Evolutionary conservation across 352 stramenopile species (phyloP), one percentile per base, ranked within the genome.

Genomic region (Phytophthora constricta): DNA sequence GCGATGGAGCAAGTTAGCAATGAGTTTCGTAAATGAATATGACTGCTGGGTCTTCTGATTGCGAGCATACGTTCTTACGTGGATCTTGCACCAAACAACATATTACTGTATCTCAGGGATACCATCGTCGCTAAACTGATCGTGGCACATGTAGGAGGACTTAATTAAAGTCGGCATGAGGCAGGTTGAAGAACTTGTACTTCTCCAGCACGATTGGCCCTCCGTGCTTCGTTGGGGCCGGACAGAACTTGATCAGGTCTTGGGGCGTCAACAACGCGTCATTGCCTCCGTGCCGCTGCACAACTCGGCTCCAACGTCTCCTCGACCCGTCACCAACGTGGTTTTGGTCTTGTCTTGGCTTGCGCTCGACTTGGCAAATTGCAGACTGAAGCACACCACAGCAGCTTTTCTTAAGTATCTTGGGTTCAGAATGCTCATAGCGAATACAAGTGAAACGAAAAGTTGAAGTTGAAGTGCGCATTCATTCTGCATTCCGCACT

Each of bases 381-480:
- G 41, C 4, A 5, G 34, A 42, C 14, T 42, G 34, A 42, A n/a
- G n/a, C n/a, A n/a, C n/a, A n/a, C n/a, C n/a, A n/a, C n/a, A 23
- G 41, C 4, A 7, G 22, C 9, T 47, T 23, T 11, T 13, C 13
- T 37, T 11, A 37, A 13, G 31, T 37, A 37, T 37, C 31, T 3
- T 47, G 41, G 10, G 13, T 47, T 47, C 41, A 47, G 19, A 47
- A 47, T 37, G n/a, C n/a, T 42, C 34, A 42, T 39, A 39, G 31
- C 13, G 31, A 39, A 39, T 13, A 13, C 31, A 20, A 45, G 16
- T 19, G 16, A 45, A 45, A 45, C 17, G 16, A 45, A 22, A 42
- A 48, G 45, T 56, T 49, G 56, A 63, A 55, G 56, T 63, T 70
- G 56, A 73, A 73, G 65, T 73, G 65, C 58, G 58, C 65, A 65